Base-by-base conservation (phyloP, 2,329 filamentous ascomycete species). In the Epichloe amarillans region DNA sequence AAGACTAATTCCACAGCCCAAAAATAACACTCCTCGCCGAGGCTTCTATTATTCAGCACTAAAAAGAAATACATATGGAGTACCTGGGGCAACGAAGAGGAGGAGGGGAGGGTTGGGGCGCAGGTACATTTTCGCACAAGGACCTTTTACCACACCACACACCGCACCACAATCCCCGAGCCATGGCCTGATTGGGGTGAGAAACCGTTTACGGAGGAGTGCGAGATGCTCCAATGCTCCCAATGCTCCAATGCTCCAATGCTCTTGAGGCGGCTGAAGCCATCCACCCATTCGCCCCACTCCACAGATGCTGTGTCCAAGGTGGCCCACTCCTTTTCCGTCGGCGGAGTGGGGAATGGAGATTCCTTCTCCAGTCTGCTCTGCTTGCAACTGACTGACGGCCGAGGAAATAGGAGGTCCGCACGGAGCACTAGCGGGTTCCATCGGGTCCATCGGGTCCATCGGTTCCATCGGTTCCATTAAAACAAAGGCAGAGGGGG, bases 291-390 rank as follows among this genome's bases (percentile, higher is more conserved):
- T 23, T 2, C 7, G 7, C 2, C 26, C 26, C 26, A 3, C 26
- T 7, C 26, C 26, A 26, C 26, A 26, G 26, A 26, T 26, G 7
- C 19, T 21, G 19, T 21, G 19, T 23, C 30, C 17, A 26, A 46
- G 23, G 26, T n/a, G 26, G 17, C 26, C 44, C 21, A 43, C 23
- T 3, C 5, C n/a, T 40, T 23, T 47, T 47, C 45, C 33, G 45
- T 47, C n/a, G 38, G 49, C 14, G 49, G 44, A 45, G 44, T 47
- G 44, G 49, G 19, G 19, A 46, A 26, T 45, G 19, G 45, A 50
- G 26, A 30, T 30, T 26, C 26, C 11, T 30, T 11, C 26, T 30
- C 26, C 26, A 30, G 8, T 30, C 26, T 30, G 26, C 26, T 30
- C 26, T 30, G 26, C 26, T 30, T 30, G 7, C 26, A 30, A 30